phyloP scores from a whole-genome alignment of 257 asterid genomes.

The Thymus mandschuricus region DNA sequence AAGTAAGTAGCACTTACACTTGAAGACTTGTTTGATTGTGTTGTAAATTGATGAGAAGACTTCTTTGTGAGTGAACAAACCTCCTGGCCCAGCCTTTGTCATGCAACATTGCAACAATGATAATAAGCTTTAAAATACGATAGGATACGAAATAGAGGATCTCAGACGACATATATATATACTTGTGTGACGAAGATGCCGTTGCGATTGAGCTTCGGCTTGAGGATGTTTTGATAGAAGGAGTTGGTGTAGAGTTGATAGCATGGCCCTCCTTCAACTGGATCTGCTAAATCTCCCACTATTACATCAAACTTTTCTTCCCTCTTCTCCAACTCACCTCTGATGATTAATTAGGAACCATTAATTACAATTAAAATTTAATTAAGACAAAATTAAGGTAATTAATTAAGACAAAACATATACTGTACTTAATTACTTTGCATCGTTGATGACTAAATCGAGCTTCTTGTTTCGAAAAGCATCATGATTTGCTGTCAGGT shows the following conservation, averaged over 20 bases:
- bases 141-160: too few relatives aligned
- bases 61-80: constrained; percentile 83
- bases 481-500: constrained; percentile 80
- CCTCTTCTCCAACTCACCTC: constrained; percentile 80
- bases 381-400: too few relatives aligned
- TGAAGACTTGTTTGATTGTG: constrained; percentile 88
- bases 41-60: constrained; percentile 95
- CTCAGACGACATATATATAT: background rate
- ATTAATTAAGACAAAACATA: background rate
- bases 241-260: constrained; percentile 84
- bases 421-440: constrained; percentile 51
- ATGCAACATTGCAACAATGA: background rate
- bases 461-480: constrained; percentile 79
- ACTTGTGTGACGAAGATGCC: constrained; percentile 98
- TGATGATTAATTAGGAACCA: constrained; percentile 16
- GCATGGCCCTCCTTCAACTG: constrained; percentile 98
- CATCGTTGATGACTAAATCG: constrained; percentile 81
- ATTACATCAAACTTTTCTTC: constrained; percentile 75
- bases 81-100: constrained; percentile 91
- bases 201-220: constrained; percentile 71
- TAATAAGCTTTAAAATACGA: background rate
- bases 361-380: too few relatives aligned
- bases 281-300: constrained; percentile 96
- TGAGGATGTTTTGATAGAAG: constrained; percentile 75
- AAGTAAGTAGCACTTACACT: constrained; percentile 50